Conservation (phyloP, 805 yeast genomes). For the Metschnikowia picachoensis region DNA sequence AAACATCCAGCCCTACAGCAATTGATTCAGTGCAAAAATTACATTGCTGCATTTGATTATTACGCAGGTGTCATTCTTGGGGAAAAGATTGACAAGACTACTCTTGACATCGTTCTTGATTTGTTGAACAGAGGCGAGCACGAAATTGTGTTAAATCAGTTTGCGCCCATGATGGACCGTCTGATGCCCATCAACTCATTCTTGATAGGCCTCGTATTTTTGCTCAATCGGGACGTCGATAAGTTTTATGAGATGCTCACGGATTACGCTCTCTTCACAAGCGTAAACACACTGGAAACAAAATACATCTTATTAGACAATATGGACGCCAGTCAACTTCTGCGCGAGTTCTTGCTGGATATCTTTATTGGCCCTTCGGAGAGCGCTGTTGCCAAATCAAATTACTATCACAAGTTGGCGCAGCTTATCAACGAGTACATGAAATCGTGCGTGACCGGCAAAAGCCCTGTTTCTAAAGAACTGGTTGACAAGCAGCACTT, state of each 20-base stretch:
- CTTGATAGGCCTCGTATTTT: slow-evolving; percentile 32
- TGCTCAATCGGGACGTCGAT: slow-evolving; percentile 26
- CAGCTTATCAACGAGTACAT: slow-evolving; percentile 11
- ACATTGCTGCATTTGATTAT: slow-evolving; percentile 28
- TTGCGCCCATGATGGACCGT: slow-evolving; percentile 18
- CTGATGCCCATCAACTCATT: slow-evolving; percentile 22
- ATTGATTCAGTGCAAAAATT: slow-evolving; percentile 17
- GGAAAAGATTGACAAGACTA: slow-evolving; percentile 3
- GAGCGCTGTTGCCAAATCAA: slow-evolving; percentile 17
- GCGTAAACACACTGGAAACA: slow-evolving; percentile 8
- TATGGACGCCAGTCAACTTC: slow-evolving; percentile 14
- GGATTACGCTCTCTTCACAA: slow-evolving; percentile 21
- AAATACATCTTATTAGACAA: slow-evolving; percentile 14
- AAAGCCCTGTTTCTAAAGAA: background rate
- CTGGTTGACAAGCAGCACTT: slow-evolving; percentile 1
- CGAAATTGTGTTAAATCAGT: slow-evolving; percentile 7
- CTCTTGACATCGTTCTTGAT: slow-evolving; percentile 14
- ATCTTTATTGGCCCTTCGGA: slow-evolving; percentile 17
- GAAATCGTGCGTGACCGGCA: background rate
- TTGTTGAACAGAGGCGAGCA: slow-evolving; percentile 15
- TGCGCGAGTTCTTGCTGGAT: slow-evolving; percentile 22
- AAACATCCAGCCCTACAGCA: slow-evolving; percentile 17
- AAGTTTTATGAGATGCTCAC: slow-evolving; percentile 23
- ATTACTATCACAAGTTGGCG: slow-evolving; percentile 31
- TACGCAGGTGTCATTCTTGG: slow-evolving; percentile 17